Base-by-base conservation (phyloP, 768 basidiomycete genomes). In the Calocybe gangraenosa region DNA sequence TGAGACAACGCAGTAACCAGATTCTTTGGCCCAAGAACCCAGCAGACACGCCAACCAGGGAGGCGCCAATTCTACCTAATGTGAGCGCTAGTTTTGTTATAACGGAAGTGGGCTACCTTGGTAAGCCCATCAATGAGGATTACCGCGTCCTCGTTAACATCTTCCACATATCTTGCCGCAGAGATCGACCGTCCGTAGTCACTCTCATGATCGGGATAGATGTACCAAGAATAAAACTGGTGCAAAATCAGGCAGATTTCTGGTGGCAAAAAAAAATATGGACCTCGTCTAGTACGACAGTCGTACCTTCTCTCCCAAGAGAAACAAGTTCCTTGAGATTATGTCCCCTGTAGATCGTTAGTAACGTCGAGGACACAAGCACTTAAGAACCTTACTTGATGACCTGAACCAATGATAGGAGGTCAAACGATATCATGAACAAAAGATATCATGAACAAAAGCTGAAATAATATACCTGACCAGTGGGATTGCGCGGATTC, bases 401-500 rank as follows among this genome's bases (percentile, higher is more conserved):
- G 39, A 88, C 82, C 75, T 76, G 51, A 7, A 15, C 18, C 38
- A 23, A 8, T 45, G 15, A 36, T 33, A 21, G 25, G 39, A 44
- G n/a, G n/a, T 17, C 15, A 21, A 28, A 42, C 32, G 36, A 42
- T 13, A n/a, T 28, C n/a, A 19, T 28, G 22, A 18, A 41, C 20
- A 23, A 37, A 20, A 3, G 36, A 17, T n/a, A n/a, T n/a, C n/a
- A n/a, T n/a, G n/a, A n/a, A n/a, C 25, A 11, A 28, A 37, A 14
- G n/a, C 7, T 42, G 8, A 15, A 37, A 15, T 25, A 18, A 47
- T 53, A 77, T 43, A 84, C 81, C 62, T 95, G 93, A n/a, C 94
- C 92, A 1, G 94, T 96, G 2, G 94, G 93, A 60, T 96, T 97
- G 43, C 93, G 82, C n/a, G 94, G 94, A 66, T 96, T 97, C 18